phyloP scores from a whole-genome alignment of 257 asterid genomes.

The Scutellaria barbata region DNA sequence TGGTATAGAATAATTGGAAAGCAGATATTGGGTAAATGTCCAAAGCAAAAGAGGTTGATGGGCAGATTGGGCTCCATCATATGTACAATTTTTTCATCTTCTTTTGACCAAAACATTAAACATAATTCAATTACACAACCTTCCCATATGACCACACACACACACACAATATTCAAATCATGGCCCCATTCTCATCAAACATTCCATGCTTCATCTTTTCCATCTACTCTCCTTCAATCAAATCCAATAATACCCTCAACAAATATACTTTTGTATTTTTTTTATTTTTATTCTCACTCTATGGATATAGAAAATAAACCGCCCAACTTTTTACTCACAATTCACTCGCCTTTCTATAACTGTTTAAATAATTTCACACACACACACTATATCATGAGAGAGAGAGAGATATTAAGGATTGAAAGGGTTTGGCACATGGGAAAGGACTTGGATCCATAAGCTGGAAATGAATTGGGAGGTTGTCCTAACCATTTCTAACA shows the following conservation, averaged over 20 bases:
- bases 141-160: no score
- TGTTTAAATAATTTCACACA: background rate
- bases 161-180: slow-evolving; percentile 5
- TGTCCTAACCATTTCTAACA: slow-evolving; percentile 35
- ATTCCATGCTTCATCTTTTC: slow-evolving; percentile 21
- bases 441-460: slow-evolving; percentile 41
- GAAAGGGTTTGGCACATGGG: slow-evolving; percentile 34
- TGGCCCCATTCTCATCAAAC: slow-evolving; percentile 15
- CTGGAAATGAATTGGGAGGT: slow-evolving; percentile 27
- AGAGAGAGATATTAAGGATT: background rate
- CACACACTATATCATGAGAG: background rate
- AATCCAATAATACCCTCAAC: background rate
- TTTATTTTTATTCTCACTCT: background rate
- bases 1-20: slow-evolving; percentile 2
- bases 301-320: background rate
- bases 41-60: slow-evolving; percentile 29
- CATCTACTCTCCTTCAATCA: slow-evolving; percentile 8
- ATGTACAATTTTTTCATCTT: slow-evolving; percentile 22
- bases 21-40: slow-evolving; percentile 2
- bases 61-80: slow-evolving; percentile 33
- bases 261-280: no score
- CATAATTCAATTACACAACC: slow-evolving; percentile 26
- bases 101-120: background rate
- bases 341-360: slow-evolving; percentile 14
- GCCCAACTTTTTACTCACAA: background rate